Evolutionary conservation across 805 yeast genomes (phyloP).

Genomic region (Kockiozyma suomiensis): DNA sequence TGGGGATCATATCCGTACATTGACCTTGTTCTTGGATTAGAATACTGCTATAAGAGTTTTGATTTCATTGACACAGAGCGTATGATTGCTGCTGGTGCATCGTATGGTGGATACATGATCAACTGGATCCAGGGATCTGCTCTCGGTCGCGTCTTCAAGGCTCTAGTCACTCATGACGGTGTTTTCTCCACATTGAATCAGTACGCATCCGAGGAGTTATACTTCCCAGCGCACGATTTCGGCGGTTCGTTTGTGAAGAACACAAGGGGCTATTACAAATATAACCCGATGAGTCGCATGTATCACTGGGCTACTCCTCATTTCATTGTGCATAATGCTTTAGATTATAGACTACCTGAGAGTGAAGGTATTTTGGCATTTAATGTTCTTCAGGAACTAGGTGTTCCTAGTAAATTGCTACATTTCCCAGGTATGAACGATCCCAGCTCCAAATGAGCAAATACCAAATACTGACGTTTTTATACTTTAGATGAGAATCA

Average conservation of each 20-base stretch:
- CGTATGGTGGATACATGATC: conserved; percentile 40
- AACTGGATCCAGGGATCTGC: conserved; percentile 40
- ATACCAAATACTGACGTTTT: no score
- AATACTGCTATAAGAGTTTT: conserved; percentile 23
- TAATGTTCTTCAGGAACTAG: conserved; percentile 35
- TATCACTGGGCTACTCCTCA: conserved; percentile 38
- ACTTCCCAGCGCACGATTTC: conserved; percentile 37
- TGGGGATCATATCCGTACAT: conserved; percentile 40
- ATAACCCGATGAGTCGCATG: conserved; percentile 36
- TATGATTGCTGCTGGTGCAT: conserved; percentile 39
- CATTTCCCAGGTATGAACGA: conserved; percentile 36
- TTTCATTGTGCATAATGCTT: conserved; percentile 36
- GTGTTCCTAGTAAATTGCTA: conserved; percentile 35
- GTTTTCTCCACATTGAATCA: conserved; percentile 35
- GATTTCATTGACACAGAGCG: conserved; percentile 34
- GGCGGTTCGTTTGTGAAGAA: conserved; percentile 36
- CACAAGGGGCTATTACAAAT: conserved; percentile 33
- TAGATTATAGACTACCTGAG: conserved; percentile 37
- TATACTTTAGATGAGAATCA: conserved; percentile 35
- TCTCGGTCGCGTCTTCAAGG: conserved; percentile 36
- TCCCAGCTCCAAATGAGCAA: no score
- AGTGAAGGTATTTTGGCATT: conserved; percentile 38
- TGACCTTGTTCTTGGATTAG: conserved; percentile 36
- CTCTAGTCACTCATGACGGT: conserved; percentile 39
- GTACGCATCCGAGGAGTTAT: conserved; percentile 36